phyloP scores from a whole-genome alignment of 2,329 filamentous ascomycete species.

The Apiospora saccharicola region DNA sequence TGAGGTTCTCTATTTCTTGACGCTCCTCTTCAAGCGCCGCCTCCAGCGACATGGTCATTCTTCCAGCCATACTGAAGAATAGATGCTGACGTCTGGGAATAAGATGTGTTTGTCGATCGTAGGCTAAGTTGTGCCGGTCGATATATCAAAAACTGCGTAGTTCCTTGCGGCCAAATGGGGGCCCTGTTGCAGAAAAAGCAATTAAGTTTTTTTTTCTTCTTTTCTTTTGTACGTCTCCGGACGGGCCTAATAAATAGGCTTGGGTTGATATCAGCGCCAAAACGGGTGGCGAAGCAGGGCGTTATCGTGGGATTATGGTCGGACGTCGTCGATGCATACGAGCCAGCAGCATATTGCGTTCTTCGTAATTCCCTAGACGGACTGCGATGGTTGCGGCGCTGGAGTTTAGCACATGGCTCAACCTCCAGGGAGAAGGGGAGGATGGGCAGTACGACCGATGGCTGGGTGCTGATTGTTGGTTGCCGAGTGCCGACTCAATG shows the following conservation, averaged over 20 bases:
- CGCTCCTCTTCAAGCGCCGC: conserved; percentile 45
- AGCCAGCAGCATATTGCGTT: conserved; percentile 25
- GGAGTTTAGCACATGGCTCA: conserved; percentile 20
- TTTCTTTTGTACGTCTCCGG: conserved; percentile 7
- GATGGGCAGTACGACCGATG: conserved; percentile 5
- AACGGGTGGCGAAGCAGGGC: conserved; percentile 10
- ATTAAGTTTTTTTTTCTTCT: not conserved
- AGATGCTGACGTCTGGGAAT: not conserved
- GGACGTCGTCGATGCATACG: conserved; percentile 23
- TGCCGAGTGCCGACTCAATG: conserved; percentile 17
- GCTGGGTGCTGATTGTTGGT: conserved; percentile 5
- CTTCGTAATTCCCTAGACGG: conserved; percentile 8
- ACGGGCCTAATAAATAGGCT: not conserved
- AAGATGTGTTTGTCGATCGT: not conserved
- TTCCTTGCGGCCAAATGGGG: conserved; percentile 9
- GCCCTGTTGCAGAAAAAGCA: not conserved
- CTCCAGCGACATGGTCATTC: conserved; percentile 43
- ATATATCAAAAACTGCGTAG: not conserved
- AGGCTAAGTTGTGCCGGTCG: not conserved
- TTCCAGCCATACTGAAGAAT: conserved; percentile 38
- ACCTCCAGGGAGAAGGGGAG: conserved; percentile 1
- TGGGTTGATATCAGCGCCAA: not conserved
- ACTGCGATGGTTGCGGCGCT: conserved; percentile 1
- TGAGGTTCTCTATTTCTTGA: conserved; percentile 42
- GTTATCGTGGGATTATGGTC: conserved; percentile 25